phyloP scores from a whole-genome alignment of 768 basidiomycete species.

The Boletus fagicola region DNA sequence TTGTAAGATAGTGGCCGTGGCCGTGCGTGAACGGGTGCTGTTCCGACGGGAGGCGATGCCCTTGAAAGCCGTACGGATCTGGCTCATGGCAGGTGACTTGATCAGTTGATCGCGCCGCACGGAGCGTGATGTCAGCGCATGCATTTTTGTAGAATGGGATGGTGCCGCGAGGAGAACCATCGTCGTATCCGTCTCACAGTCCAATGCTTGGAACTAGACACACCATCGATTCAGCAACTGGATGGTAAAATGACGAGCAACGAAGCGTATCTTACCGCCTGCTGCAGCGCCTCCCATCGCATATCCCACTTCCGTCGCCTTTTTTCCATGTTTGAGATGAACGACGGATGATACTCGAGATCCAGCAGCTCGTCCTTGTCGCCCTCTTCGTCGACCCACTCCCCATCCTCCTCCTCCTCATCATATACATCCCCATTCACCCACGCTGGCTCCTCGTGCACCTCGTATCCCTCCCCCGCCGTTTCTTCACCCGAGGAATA shows the following conservation, averaged over 20 bases:
- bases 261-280: slow-evolving; percentile 50
- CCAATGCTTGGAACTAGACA: slow-evolving; percentile 68
- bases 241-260: not conserved
- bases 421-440: slow-evolving; percentile 25
- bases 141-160: slow-evolving; percentile 65
- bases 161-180: slow-evolving; percentile 74
- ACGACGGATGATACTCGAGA: slow-evolving; percentile 74
- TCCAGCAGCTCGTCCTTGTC: slow-evolving; percentile 72
- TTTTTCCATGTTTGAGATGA: slow-evolving; percentile 63
- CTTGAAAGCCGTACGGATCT: slow-evolving; percentile 57
- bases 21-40: slow-evolving; percentile 46
- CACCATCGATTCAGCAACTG: slow-evolving; percentile 1
- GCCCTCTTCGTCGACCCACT: slow-evolving; percentile 72
- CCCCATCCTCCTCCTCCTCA: slow-evolving; percentile 44
- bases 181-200: slow-evolving; percentile 79
- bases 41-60: slow-evolving; percentile 57
- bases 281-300: slow-evolving; percentile 71
- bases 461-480: slow-evolving; percentile 59
- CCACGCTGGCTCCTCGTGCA: slow-evolving; percentile 40
- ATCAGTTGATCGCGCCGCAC: slow-evolving; percentile 57
- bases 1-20: slow-evolving; percentile 45
- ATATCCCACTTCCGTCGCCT: slow-evolving; percentile 70
- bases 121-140: slow-evolving; percentile 63
- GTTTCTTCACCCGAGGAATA: slow-evolving; percentile 78
- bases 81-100: slow-evolving; percentile 48